Conservation (phyloP, 352 stramenopile genomes). For the Pythium graminicola region DNA sequence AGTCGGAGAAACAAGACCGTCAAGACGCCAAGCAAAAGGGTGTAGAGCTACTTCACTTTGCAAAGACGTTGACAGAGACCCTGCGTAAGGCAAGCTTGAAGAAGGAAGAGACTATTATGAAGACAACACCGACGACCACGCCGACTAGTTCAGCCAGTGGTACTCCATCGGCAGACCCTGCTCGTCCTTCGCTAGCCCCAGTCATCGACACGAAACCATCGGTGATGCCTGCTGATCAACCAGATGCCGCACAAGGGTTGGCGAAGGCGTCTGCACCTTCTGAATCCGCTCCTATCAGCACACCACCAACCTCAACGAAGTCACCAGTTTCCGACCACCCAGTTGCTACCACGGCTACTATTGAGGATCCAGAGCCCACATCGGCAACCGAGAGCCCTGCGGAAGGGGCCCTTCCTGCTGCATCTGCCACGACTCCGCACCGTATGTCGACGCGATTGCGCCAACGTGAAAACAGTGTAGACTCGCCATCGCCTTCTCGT, state of each 20-base stretch:
- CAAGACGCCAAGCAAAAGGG: conserved; percentile 62
- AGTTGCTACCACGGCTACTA: neutral
- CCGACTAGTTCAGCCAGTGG: neutral
- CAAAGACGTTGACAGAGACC: conserved; percentile 63
- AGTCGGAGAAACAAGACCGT: conserved; percentile 42
- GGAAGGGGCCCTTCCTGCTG: neutral
- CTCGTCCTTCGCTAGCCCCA: neutral
- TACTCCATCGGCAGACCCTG: neutral
- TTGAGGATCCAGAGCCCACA: conserved; percentile 8
- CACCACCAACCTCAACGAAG: neutral
- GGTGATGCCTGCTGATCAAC: neutral
- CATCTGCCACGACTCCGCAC: conserved; percentile 33
- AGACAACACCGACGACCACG: conserved; percentile 25
- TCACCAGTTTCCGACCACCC: neutral
- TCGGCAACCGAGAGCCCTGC: neutral
- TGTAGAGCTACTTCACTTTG: conserved; percentile 69
- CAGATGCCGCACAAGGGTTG: neutral
- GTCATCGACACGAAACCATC: neutral
- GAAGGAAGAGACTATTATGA: conserved; percentile 53
- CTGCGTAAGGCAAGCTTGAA: conserved; percentile 60
- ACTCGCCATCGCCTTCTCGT: conserved; percentile 26
- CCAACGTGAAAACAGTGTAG: conserved; percentile 38
- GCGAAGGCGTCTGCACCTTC: neutral
- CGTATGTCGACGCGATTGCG: conserved; percentile 48
- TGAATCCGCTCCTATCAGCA: neutral